Evolutionary conservation across 352 stramenopile genomes (phyloP), one percentile per base, ranked within the genome.

Genomic region (Phytophthora sojae): DNA sequence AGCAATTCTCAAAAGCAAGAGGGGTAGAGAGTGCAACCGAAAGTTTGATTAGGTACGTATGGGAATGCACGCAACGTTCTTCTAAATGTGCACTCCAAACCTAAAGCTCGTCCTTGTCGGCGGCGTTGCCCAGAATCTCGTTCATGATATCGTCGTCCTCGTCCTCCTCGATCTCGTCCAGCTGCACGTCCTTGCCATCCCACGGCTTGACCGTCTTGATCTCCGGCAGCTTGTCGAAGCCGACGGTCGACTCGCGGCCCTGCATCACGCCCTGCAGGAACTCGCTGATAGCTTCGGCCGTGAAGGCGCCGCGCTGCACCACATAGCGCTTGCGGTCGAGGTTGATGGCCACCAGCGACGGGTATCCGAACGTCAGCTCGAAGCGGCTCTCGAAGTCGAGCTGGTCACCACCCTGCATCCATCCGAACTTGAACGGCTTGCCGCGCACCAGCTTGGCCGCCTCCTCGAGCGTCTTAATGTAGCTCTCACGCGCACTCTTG

Each of bases 401-500:
- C 70, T 98, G 94, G 59, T 97, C 85, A 15, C 91, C 92, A 14
- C 88, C 94, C 61, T 97, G 89, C 45, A 96, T 88, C 95, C 95
- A 98, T 3, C 83, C 83, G 64, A 98, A 97, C 68, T 88, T 92
- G 71, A 98, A 96, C 26, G 92, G 93, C 77, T 97, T 97, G 60
- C 88, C 90, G 21, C 89, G 87, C 35, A 97, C 89, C 56, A 90
- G 69, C 77, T 97, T 97, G 4, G 92, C 93, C 0, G 85, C 87
- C 17, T 87, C 83, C 60, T 91, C 81, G 5, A 98, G 71, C 21
- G 84, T 94, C 8, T 67, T 75, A n/a, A 98, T 59, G 75, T 97
- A 97, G 8, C 66, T 79, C 19, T 98, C 88, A 58, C 95, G 90
- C 2, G 79, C 93, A 42, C 64, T 75, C 69, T 97, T 97, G 42